Evolutionary conservation across 2,329 filamentous ascomycete species (phyloP), one percentile per base, ranked within the genome.

Genomic region (Penicillium polonicum): DNA sequence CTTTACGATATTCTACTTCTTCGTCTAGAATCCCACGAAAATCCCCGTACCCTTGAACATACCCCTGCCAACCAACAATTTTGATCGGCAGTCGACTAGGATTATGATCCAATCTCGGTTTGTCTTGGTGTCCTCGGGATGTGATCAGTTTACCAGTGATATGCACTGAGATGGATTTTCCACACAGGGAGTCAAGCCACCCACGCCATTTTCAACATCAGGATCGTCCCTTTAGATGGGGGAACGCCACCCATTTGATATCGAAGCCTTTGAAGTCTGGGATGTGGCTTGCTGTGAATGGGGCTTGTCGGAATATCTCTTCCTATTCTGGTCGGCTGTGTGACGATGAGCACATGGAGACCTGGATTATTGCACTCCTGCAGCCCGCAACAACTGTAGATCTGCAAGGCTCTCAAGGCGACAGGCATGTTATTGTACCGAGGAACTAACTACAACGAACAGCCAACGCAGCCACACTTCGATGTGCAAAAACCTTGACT

Each of bases 221-320:
- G 33, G 56, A 53, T 57, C 51, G 42, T 61, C 59, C n/a, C 41
- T 51, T 60, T 56, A 39, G 49, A 46, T 57, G 23, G 23, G 21
- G 21, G 10, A 19, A 58, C 41, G 29, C 17, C 48, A 58, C 45
- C 43, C 25, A 50, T 43, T 46, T 21, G n/a, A 21, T 46, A 21
- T 31, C 27, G n/a, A 31, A 19, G n/a, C 27, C 25, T 21, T 33
- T 19, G 38, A n/a, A 44, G 6, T 52, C 21, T 31, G 31, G 17
- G 42, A 29, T 39, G 25, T 55, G 41, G 23, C 19, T 43, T 8
- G 33, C 48, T 38, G 31, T 25, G 48, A 50, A 52, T 25, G 38
- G 43, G 21, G 29, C 19, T 23, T 31, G 31, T 49, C 29, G 9
- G 41, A 54, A 39, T 23, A 58, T 56, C 36, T 33, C 27, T 55